Evolutionary conservation across 2,329 filamentous ascomycete genomes (phyloP).

Genomic region (Cryphonectria nitschkei): DNA sequence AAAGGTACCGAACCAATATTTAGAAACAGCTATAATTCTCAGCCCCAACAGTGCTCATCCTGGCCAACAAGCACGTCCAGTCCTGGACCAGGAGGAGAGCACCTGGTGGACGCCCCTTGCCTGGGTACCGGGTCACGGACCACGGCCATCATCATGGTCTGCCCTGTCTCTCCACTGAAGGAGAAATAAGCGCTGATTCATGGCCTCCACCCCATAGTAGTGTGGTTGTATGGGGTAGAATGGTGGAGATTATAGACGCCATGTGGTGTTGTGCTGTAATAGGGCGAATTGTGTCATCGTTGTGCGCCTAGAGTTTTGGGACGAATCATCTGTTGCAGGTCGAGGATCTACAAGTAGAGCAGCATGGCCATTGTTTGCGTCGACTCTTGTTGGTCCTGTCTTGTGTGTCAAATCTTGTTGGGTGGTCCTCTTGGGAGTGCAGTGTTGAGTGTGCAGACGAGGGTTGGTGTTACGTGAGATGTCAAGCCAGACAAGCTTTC

Average conservation of each 20-base stretch:
- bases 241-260: not conserved
- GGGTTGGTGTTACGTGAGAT: not conserved
- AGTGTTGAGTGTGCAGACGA: not conserved
- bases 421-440: not conserved
- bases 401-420: not conserved
- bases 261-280: not conserved
- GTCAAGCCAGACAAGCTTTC: not conserved
- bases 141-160: not conserved
- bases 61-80: not conserved
- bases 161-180: not conserved
- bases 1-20: not conserved
- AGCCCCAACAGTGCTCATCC: not conserved
- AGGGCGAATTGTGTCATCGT: not conserved
- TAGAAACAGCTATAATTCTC: not conserved
- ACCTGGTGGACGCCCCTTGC: not conserved
- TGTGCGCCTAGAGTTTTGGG: not conserved
- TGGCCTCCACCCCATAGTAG: no score
- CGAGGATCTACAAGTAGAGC: not conserved
- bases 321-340: not conserved
- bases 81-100: not conserved
- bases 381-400: not conserved
- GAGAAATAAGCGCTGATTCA: no score
- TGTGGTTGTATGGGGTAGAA: not conserved
- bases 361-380: not conserved
- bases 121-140: not conserved